Base-by-base conservation (phyloP, 164 flowering plant species). In the Tetrastigma voinierianum region DNA sequence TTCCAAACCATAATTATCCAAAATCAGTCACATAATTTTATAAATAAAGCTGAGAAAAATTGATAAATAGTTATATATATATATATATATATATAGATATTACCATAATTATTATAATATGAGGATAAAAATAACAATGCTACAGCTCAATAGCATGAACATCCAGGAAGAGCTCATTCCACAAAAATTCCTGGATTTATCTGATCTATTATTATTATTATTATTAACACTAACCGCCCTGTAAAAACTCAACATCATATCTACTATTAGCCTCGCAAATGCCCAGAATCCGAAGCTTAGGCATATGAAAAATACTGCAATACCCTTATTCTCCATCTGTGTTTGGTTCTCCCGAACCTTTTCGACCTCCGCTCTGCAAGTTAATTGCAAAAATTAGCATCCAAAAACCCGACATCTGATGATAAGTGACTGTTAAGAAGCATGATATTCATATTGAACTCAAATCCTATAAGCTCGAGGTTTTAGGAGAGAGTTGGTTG, bases 311-410 rank as follows among this genome's bases (percentile, higher is more conserved):
- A 94, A 82, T 10, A 89, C 76, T 1, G 67, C 75, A 24, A 85
- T 59, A 54, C 90, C 87, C 81, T 87, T 91, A 49, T 84, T 86
- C 78, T 88, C 96, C 87, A 90, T 72, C 52, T 77, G 74, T n/a
- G 46, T 52, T 55, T 87, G 97, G 67, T 81, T 78, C 57, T 69
- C 75, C 61, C 14, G 53, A n/a, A 88, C 86, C 68, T 66, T 77
- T 64, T 83, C 82, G 13, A 94, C 83, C 73, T 85, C 87, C 53
- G 65, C 81, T 78, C 98, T 94, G 96, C 86, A 77, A 70, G 59
- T 17, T 40, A 20, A 51, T n/a, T 23, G 16, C 61, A 47, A 10
- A 13, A 32, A 9, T 25, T 19, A 51, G 17, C 17, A 10, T 21
- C 13, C 24, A 11, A 59, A 48, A 51, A 9, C 40, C 23, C 32